Evolutionary conservation across 1,284 basidiomycete species (phyloP), one percentile per base, ranked within the genome.

Genomic region (Inonotus hispidus): DNA sequence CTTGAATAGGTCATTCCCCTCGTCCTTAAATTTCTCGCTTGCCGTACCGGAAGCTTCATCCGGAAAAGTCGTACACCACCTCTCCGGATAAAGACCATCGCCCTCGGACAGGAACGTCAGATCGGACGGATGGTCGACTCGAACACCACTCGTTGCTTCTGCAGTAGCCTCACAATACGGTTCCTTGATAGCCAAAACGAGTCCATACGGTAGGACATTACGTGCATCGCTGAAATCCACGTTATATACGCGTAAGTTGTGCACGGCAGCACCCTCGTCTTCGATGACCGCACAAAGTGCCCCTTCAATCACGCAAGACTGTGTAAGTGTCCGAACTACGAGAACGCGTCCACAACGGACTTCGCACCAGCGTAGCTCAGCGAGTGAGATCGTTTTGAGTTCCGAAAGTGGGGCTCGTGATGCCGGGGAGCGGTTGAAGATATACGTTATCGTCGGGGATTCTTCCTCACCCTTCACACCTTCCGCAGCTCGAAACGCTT

Each of bases 151-250:
- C 46, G 58, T 63, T 6, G 29, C 27, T 27, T 63, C 62, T 10
- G 45, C 55, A 11, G 62, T 58, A 3, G 62, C 62, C 19, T 63
- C 62, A 29, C 62, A 63, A 43, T 63, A 63, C 16, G 62, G 62
- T 32, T 60, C 62, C 46, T 63, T 63, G 47, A 63, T 56, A 25
- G 62, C 62, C n/a, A 63, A 37, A 35, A 50, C 32, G 23, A 54
- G 23, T 4, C 62, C 58, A 7, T 47, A 29, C 16, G 62, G 58
- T 25, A 63, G 47, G 1, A 63, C 45, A 29, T 63, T 54, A 3
- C 53, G 57, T 8, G 35, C 19, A 32, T 43, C 47, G 32, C 16
- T 21, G 50, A 41, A 58, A 19, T 53, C 37, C 8, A 55, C 23
- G 41, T 63, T 63, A 21, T 59, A 59, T n/a, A 63, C 43, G 25